These are phyloP conservation scores for Chimonanthus praecox DNA, from an alignment of 164 flowering plant genomes.

Conservation along the genomic window DNA sequence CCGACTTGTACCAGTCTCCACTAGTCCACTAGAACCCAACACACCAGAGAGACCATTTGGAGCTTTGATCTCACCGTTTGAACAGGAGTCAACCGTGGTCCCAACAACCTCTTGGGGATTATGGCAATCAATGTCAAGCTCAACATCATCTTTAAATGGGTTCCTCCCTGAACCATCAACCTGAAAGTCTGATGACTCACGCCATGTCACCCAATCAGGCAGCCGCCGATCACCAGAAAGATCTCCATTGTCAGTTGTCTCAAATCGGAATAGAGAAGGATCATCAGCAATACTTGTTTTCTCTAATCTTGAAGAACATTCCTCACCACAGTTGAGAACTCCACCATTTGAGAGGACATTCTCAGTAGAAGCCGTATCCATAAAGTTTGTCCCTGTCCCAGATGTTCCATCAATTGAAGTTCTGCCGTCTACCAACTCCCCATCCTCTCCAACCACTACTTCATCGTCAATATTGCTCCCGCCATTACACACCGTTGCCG, in stretches of 20 bases:
- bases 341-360: slow-evolving; percentile 22
- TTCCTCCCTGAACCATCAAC: slow-evolving; percentile 53
- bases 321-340: slow-evolving; percentile 16
- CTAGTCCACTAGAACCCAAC: slow-evolving; percentile 26
- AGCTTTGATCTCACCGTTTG: slow-evolving; percentile 30
- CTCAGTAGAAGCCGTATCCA: slow-evolving; percentile 15
- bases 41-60: slow-evolving; percentile 44
- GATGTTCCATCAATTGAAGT: slow-evolving; percentile 34
- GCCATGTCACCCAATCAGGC: slow-evolving; percentile 85
- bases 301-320: slow-evolving; percentile 1
- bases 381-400: slow-evolving; percentile 24
- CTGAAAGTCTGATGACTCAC: slow-evolving; percentile 49
- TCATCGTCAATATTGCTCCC: slow-evolving; percentile 86
- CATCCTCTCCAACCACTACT: slow-evolving; percentile 86
- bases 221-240: slow-evolving; percentile 49
- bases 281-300: slow-evolving; percentile 32
- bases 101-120: slow-evolving; percentile 16
- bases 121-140: slow-evolving; percentile 13
- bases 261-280: slow-evolving; percentile 38
- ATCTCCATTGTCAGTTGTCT: slow-evolving; percentile 35
- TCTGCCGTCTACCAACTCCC: slow-evolving; percentile 46
- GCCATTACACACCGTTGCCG: slow-evolving; percentile 25
- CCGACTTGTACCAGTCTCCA: slow-evolving; percentile 20
- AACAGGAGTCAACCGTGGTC: slow-evolving; percentile 14
- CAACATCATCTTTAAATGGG: slow-evolving; percentile 44